These are phyloP conservation scores for Penicillium malachiteum DNA, from an alignment of 495 filamentous ascomycete genomes.

Conservation along the genomic window DNA sequence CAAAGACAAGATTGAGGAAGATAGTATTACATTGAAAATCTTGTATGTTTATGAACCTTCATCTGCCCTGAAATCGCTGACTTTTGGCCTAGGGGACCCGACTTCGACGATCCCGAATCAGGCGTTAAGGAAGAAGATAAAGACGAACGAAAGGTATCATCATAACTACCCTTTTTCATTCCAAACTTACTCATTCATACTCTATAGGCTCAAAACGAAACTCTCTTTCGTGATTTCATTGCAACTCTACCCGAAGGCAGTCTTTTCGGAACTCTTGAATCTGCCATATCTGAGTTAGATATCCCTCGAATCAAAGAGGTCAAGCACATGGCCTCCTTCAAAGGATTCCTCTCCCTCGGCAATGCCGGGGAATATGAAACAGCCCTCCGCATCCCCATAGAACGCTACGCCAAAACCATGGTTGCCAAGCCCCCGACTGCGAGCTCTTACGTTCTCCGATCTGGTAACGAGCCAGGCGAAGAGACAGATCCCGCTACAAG, in stretches of 20 bases:
- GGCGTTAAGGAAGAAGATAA: conserved; percentile 95
- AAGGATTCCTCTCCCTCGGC: conserved; percentile 77
- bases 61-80: conserved; percentile 22
- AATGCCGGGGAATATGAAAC: conserved; percentile 71
- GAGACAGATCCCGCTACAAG: conserved; percentile 50
- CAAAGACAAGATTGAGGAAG: conserved; percentile 64
- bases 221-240: conserved; percentile 57
- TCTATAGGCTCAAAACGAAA: conserved; percentile 63
- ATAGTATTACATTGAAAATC: conserved; percentile 73
- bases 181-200: too few relatives aligned
- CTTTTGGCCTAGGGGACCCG: conserved; percentile 66
- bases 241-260: conserved; percentile 56
- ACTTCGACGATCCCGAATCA: conserved; percentile 91
- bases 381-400: conserved; percentile 79
- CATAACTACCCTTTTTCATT: too few relatives aligned
- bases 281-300: conserved; percentile 74
- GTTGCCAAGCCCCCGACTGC: conserved; percentile 70
- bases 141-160: conserved; percentile 56
- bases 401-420: conserved; percentile 84
- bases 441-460: conserved; percentile 64
- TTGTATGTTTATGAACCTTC: conserved; percentile 55
- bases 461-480: conserved; percentile 41
- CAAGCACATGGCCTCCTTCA: conserved; percentile 71
- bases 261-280: conserved; percentile 75
- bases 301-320: conserved; percentile 74